phyloP scores from a whole-genome alignment of 2,329 filamentous ascomycete genomes.

The Apiospora hydei region DNA sequence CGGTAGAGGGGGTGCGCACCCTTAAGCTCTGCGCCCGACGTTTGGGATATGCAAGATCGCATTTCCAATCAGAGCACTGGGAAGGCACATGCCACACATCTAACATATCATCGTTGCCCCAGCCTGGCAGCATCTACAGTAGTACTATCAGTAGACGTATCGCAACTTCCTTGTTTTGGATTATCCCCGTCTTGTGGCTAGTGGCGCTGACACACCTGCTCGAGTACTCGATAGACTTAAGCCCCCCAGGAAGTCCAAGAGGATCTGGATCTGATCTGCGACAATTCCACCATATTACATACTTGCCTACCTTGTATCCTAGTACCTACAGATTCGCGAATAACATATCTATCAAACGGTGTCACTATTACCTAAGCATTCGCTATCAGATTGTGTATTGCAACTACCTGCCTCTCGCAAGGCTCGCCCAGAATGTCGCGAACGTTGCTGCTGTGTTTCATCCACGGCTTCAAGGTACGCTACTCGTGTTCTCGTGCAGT shows the following conservation, averaged over 20 bases:
- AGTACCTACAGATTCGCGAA: neutral
- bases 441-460: conserved; percentile 74
- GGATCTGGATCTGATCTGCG: neutral
- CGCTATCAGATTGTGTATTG: neutral
- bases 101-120: neutral
- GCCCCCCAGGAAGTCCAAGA: neutral
- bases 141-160: neutral
- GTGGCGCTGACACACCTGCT: conserved; percentile 21
- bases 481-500: too few species aligned
- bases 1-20: neutral
- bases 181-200: conserved; percentile 22
- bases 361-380: neutral
- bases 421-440: conserved; percentile 46
- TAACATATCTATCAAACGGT: neutral
- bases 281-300: neutral
- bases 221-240: neutral
- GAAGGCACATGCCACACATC: neutral
- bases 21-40: conserved; percentile 14
- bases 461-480: conserved; percentile 75
- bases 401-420: neutral
- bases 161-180: conserved; percentile 26
- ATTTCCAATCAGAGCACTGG: conserved; percentile 11
- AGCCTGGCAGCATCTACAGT: too few species aligned
- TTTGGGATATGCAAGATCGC: neutral
- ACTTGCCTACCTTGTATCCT: neutral